These are phyloP conservation scores for Trichoderma semiorbis DNA, from an alignment of 2,329 filamentous ascomycete species.

Conservation along the genomic window DNA sequence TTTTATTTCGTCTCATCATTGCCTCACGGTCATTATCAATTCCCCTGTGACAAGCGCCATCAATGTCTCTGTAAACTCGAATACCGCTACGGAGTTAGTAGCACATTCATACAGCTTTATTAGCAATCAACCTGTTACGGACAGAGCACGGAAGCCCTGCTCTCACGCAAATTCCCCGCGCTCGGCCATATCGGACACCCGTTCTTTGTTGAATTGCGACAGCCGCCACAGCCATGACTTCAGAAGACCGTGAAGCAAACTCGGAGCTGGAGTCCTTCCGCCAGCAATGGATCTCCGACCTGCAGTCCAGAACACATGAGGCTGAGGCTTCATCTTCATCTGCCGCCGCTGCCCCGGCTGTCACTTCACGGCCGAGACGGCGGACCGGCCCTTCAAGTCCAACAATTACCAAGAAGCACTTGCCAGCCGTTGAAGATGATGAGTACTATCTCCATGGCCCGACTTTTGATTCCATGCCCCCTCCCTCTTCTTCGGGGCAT, in stretches of 20 bases:
- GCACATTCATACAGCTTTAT: background rate
- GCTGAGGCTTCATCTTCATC: background rate
- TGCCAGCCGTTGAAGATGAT: constrained; percentile 14
- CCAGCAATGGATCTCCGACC: constrained; percentile 80
- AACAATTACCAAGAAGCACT: background rate
- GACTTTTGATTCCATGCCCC: constrained; percentile 21
- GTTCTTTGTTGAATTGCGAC: background rate
- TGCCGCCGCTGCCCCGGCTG: background rate
- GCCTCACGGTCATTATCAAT: background rate
- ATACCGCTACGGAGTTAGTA: background rate
- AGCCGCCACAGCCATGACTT: constrained; percentile 19
- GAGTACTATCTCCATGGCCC: constrained; percentile 17
- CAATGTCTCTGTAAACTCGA: background rate
- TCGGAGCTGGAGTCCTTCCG: constrained; percentile 83
- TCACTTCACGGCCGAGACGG: background rate
- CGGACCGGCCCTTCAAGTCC: background rate
- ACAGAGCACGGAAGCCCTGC: background rate
- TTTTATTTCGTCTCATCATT: background rate
- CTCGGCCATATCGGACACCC: constrained; percentile 17
- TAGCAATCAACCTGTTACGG: background rate
- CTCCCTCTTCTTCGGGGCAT: constrained; percentile 12
- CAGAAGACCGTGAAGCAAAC: constrained; percentile 32
- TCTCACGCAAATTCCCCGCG: constrained; percentile 4
- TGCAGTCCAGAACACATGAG: constrained; percentile 41
- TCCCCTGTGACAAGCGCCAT: background rate